Base-by-base conservation (phyloP, 2,329 filamentous ascomycete genomes). In the Ophiostoma sp. region DNA sequence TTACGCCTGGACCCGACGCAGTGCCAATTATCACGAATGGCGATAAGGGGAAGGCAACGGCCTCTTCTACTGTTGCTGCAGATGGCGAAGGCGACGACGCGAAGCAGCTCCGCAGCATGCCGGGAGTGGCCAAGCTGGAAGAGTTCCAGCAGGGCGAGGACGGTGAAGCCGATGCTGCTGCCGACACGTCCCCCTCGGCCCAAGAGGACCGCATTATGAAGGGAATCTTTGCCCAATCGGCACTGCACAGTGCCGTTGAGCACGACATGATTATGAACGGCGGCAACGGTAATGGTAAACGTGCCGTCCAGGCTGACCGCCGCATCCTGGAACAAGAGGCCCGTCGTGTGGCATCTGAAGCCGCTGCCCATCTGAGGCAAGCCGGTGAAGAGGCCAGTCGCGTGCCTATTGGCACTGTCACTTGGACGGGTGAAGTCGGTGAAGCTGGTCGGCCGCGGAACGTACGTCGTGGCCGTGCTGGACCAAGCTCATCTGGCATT, bases 191-290 rank as follows among this genome's bases (percentile, higher is more conserved):
- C 80, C 1, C 83, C 0, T 77, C 82, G 1, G 59, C 80, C 0
- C 87, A 90, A 57, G 92, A 95, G 80, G 90, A 91, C 71, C 92
- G 93, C 61, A 89, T 98, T 76, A 92, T 98, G 84, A 91, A 95
- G 75, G 92, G 93, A 70, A 94, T 99, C 72, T 97, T 98, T 80
- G 91, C 94, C 0, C 90, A 91, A 55, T 92, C 93, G 0, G 92
- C 91, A 2, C 92, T 98, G 1, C 94, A 97, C 78, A 94, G 92
- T n/a, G 93, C 95, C 0, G 89, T 98, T 61, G 93, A 98, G 78
- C 96, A 99, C 80, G 96, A 98, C 77, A 89, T 94, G 71, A 97
- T 98, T 78, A 89, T 98, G 78, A 93, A 91, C 77, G 92, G 92
- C 50, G 92, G 90, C 77, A 89, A 92, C 55, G 15, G 63, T 25